Evolutionary conservation across 176 grass and related monocot species (phyloP).

Genomic region (Lolium perenne): DNA sequence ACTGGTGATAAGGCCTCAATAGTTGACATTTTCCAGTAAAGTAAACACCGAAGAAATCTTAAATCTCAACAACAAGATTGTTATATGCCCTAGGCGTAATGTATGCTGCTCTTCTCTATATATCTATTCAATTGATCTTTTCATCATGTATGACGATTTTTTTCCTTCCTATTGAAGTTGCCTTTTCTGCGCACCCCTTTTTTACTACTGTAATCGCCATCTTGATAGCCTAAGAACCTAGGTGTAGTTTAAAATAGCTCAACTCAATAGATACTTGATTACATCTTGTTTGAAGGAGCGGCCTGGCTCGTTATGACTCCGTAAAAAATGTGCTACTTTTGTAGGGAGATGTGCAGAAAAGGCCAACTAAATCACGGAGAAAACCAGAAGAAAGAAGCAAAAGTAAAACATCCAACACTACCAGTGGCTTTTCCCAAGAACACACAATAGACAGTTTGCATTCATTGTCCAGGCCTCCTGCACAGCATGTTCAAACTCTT

Average conservation of each 20-base stretch:
- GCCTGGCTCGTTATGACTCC: neutral
- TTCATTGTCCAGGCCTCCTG: slow-evolving; percentile 31
- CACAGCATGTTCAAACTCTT: slow-evolving; percentile 48
- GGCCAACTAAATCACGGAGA: slow-evolving; percentile 36
- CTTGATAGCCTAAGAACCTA: slow-evolving; percentile 18
- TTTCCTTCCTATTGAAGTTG: neutral
- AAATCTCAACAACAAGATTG: neutral
- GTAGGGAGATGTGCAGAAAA: slow-evolving; percentile 56
- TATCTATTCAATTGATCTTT: neutral
- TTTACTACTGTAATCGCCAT: neutral
- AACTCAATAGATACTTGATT: slow-evolving; percentile 19
- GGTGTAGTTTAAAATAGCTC: neutral
- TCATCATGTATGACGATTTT: neutral
- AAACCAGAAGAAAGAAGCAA: slow-evolving; percentile 59
- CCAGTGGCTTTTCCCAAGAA: slow-evolving; percentile 41
- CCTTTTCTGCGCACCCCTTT: neutral
- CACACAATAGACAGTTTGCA: slow-evolving; percentile 49
- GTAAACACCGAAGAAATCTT: slow-evolving; percentile 9
- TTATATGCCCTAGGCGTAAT: neutral
- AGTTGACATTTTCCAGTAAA: slow-evolving; percentile 7
- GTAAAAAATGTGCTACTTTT: slow-evolving; percentile 35
- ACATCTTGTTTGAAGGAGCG: slow-evolving; percentile 17
- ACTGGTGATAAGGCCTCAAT: slow-evolving; percentile 9
- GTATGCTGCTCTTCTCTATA: neutral
- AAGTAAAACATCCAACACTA: slow-evolving; percentile 43